These are phyloP conservation scores for Vicia villosa DNA, from an alignment of 306 rosid genomes.

Conservation along the genomic window DNA sequence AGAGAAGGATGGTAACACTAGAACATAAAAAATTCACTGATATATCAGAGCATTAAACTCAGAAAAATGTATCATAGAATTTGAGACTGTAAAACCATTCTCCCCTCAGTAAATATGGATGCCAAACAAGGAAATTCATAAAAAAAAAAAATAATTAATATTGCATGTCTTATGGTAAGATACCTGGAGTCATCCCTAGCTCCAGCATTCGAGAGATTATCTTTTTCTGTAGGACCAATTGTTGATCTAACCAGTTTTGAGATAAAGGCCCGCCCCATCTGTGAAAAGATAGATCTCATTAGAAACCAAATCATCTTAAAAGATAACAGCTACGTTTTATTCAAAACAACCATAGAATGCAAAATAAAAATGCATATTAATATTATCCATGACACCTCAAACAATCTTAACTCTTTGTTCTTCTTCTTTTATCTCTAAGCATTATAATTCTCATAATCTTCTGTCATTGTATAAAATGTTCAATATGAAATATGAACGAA, in stretches of 20 bases:
- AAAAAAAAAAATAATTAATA: too few species aligned
- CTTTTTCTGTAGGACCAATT: constrained; percentile 74
- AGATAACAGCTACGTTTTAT: constrained; percentile 9
- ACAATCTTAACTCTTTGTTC: not conserved
- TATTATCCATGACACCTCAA: not conserved
- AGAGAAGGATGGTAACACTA: constrained; percentile 92
- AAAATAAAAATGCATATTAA: not conserved
- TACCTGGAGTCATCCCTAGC: constrained; percentile 94
- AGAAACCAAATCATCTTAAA: constrained; percentile 34
- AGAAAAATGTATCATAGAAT: constrained; percentile 29
- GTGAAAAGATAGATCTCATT: constrained; percentile 40
- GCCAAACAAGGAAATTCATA: too few species aligned
- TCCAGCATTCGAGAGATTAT: constrained; percentile 81
- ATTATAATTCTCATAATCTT: constrained; percentile 5
- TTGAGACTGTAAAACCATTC: too few species aligned
- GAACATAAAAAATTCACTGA: constrained; percentile 38
- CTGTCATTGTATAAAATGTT: not conserved
- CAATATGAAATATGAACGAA: constrained; percentile 25
- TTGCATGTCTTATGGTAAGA: not conserved
- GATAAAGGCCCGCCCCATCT: constrained; percentile 98
- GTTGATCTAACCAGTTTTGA: constrained; percentile 90
- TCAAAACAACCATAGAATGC: not conserved
- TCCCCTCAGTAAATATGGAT: too few species aligned
- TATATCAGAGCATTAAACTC: constrained; percentile 16
- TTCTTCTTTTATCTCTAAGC: not conserved